Percentiles rank a stretch among this genome's conserved stretches.
phyloP scores from a whole-genome alignment of 768 basidiomycete species.

The Tricholoma terreum region DNA sequence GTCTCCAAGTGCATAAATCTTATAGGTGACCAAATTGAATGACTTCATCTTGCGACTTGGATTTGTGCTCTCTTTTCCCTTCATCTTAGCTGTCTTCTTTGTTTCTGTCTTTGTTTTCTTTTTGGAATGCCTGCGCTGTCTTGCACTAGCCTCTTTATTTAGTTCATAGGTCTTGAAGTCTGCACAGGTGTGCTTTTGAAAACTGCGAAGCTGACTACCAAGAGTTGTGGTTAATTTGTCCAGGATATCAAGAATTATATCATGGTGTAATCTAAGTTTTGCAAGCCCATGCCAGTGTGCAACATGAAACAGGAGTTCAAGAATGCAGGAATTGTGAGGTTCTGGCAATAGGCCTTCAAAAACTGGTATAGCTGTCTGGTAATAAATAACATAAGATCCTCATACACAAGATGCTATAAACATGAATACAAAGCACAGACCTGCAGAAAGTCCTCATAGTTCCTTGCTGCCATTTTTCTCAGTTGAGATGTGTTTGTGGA shows the following conservation, averaged over 20 bases:
- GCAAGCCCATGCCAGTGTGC: conserved; percentile 30
- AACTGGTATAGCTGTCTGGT: conserved; percentile 1
- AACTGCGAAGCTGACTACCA: conserved; percentile 15
- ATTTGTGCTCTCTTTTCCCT: background rate
- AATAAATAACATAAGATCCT: background rate
- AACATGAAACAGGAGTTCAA: conserved; percentile 22
- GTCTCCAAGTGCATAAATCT: background rate
- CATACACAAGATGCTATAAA: background rate
- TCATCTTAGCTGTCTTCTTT: too few species aligned
- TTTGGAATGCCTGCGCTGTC: background rate
- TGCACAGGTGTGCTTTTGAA: conserved; percentile 3
- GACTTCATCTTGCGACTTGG: background rate
- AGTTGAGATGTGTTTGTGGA: background rate
- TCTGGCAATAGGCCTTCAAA: conserved; percentile 5
- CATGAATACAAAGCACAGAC: background rate
- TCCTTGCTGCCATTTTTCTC: background rate
- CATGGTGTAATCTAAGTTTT: conserved; percentile 4
- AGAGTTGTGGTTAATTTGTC: conserved; percentile 17
- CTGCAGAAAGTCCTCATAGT: conserved; percentile 8
- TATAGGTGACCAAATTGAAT: background rate
- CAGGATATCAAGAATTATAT: conserved; percentile 7
- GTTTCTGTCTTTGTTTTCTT: background rate
- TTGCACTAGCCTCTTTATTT: background rate
- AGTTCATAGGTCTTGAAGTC: background rate
- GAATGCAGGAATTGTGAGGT: background rate